These are phyloP conservation scores for Rhynchospora breviuscula DNA, from an alignment of 176 grass and related monocot genomes.

Conservation along the genomic window DNA sequence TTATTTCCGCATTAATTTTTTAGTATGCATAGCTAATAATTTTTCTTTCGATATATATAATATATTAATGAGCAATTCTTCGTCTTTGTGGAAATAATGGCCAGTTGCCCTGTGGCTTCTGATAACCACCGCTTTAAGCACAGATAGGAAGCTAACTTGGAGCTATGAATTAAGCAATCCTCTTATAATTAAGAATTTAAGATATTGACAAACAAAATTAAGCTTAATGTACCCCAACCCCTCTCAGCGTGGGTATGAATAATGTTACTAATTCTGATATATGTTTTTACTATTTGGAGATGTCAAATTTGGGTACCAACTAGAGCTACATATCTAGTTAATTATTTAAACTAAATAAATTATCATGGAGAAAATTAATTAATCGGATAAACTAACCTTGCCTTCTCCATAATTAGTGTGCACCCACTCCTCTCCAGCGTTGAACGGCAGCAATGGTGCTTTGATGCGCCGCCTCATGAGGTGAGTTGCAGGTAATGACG, in stretches of 20 bases:
- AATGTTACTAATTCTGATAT: background rate
- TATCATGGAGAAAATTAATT: background rate
- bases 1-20: background rate
- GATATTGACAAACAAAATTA: no score
- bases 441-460: constrained; percentile 31
- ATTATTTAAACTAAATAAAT: background rate
- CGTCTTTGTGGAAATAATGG: background rate
- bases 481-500: constrained; percentile 39
- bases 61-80: no score
- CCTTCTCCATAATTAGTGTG: constrained; percentile 21
- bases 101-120: background rate
- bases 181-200: no score
- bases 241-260: background rate
- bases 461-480: constrained; percentile 24
- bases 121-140: background rate
- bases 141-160: background rate
- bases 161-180: no score
- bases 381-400: constrained; percentile 4
- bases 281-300: background rate
- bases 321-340: background rate
- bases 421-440: constrained; percentile 36
- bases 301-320: background rate
- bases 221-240: no score
- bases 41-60: no score
- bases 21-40: background rate